A percentile compares a stretch with the other conserved stretches of the same genome.
Conservation (phyloP, 768 basidiomycete genomes). For the Xanthoconium purpureum region DNA sequence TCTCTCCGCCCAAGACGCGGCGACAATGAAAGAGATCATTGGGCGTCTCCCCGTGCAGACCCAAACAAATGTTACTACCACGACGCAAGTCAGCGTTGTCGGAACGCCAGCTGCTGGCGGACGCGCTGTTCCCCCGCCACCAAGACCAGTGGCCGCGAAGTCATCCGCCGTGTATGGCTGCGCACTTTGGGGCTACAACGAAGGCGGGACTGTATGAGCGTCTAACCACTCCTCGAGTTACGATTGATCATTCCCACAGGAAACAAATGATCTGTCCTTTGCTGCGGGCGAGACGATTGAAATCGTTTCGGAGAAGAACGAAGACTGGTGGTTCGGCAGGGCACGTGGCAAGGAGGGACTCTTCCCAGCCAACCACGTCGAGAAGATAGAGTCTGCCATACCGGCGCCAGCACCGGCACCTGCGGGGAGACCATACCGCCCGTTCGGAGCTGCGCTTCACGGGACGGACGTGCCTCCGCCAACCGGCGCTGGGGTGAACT, state of each 20-base stretch:
- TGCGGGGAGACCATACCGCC: slow-evolving; percentile 27
- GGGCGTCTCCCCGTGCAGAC: slow-evolving; percentile 40
- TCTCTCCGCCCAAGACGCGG: slow-evolving; percentile 48
- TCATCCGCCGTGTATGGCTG: slow-evolving; percentile 37
- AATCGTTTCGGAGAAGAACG: slow-evolving; percentile 73
- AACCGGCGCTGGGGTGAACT: slow-evolving; percentile 26
- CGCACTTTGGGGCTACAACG: slow-evolving; percentile 68
- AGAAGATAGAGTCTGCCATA: slow-evolving; percentile 41
- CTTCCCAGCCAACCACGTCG: slow-evolving; percentile 76
- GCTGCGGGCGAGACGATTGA: slow-evolving; percentile 72
- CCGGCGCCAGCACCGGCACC: neutral
- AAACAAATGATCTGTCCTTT: slow-evolving; percentile 79
- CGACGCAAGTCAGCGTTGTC: slow-evolving; percentile 11
- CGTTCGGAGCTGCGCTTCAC: slow-evolving; percentile 39
- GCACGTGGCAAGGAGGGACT: slow-evolving; percentile 63
- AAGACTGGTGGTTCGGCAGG: slow-evolving; percentile 85
- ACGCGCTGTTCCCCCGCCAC: slow-evolving; percentile 19
- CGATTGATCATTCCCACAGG: slow-evolving; percentile 40
- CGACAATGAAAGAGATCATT: slow-evolving; percentile 40
- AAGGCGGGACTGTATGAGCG: slow-evolving; percentile 46
- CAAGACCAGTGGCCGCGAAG: slow-evolving; percentile 6
- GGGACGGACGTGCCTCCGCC: slow-evolving; percentile 33
- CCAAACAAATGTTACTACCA: slow-evolving; percentile 13
- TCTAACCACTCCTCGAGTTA: neutral
- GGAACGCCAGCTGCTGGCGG: neutral